Evolutionary conservation across 2,329 filamentous ascomycete genomes (phyloP).

Genomic region (Diaporthe vexans): DNA sequence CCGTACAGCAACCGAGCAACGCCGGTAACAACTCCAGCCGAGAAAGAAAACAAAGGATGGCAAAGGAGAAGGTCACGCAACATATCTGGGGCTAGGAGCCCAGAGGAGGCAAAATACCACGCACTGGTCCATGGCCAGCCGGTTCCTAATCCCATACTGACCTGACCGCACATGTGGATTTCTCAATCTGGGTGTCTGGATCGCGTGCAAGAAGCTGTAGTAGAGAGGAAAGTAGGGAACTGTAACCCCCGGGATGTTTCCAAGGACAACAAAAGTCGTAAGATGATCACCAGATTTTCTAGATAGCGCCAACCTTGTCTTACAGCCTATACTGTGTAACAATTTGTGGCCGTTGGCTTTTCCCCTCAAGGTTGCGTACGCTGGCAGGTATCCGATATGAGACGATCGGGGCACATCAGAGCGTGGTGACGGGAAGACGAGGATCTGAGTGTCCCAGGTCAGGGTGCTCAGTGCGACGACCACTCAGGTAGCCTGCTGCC

Average conservation of each 20-base stretch:
- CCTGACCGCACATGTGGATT: background rate
- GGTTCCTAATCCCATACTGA: background rate
- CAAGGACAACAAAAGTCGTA: constrained; percentile 23
- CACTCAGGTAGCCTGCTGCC: background rate
- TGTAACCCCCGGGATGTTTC: background rate
- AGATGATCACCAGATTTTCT: constrained; percentile 32
- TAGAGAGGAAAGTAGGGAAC: background rate
- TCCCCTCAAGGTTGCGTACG: background rate
- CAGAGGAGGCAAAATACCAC: background rate
- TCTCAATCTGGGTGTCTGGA: background rate
- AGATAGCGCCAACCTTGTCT: constrained; percentile 33
- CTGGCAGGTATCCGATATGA: constrained; percentile 8
- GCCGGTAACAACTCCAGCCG: background rate
- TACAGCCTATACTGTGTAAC: background rate
- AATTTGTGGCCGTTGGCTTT: too few species aligned
- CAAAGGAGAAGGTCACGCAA: background rate
- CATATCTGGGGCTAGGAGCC: background rate
- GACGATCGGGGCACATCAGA: constrained; percentile 1
- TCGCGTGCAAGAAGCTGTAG: background rate
- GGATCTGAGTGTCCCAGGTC: background rate
- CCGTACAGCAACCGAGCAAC: background rate
- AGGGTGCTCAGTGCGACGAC: constrained; percentile 9
- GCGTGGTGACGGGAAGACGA: constrained; percentile 16
- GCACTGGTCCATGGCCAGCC: background rate
- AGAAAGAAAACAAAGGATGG: background rate